Base-by-base conservation (phyloP, 1,284 basidiomycete species). In the Cryptococcus depauperatus region DNA sequence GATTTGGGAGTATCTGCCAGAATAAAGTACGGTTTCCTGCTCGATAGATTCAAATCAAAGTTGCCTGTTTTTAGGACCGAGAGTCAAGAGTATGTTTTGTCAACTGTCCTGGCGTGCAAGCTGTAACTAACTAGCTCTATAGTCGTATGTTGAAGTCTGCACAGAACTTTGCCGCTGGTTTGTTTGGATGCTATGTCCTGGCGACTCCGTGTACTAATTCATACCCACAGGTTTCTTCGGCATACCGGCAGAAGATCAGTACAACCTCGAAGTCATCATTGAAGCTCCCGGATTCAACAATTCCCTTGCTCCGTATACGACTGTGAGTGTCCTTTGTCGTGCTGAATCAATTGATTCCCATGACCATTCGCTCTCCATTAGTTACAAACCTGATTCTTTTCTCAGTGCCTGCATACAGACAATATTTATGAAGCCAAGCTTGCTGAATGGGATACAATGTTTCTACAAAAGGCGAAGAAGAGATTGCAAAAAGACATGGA, bases 361-460 rank as follows among this genome's bases (percentile, higher is more conserved):
- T n/a, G n/a, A n/a, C n/a, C n/a, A n/a, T 16, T 27, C 10, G 18
- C 21, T 27, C 33, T 35, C 16, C 33, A 16, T 35, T 6, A n/a
- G n/a, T 35, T 35, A 16, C 33, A n/a, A 6, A n/a, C 6, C 21
- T n/a, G 6, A 35, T 6, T 35, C 7, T 6, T 16, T 10, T 16
- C 13, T 14, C 26, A 55, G 54, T 55, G 51, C 32, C 51, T 38
- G 18, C 44, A 40, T 11, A 27, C 25, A n/a, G 45, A 38, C 16
- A 33, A 26, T 21, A 38, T 42, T n/a, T 47, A 43, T 30, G 33
- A 30, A 11, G 43, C 41, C 5, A 66, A 64, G 48, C 52, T 67
- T 11, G 53, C 56, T 6, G 49, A 75, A 51, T 91, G 87, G 87
- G 75, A 81, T 1, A 59, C 67, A 0, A 77, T 80, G 3, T 93